Percentiles rank a stretch among this genome's conserved stretches.
phyloP scores from a whole-genome alignment of 2,329 filamentous ascomycete species.

The Fusarium graminum region DNA sequence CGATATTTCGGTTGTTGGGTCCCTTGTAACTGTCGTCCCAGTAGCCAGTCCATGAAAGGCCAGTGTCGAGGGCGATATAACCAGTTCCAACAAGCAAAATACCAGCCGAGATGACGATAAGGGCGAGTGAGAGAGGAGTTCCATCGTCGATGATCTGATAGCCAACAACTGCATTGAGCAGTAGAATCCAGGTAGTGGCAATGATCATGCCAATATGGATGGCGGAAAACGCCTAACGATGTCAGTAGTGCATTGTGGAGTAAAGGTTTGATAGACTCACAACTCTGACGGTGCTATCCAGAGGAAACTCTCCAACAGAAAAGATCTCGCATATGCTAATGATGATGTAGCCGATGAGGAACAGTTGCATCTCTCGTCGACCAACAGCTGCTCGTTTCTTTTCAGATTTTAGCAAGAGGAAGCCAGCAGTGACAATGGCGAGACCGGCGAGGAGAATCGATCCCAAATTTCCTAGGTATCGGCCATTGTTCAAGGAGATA shows the following conservation, averaged over 20 bases:
- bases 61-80: slow-evolving; percentile 95
- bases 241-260: slow-evolving; percentile 44
- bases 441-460: slow-evolving; percentile 86
- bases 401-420: slow-evolving; percentile 84
- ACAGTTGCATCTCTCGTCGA: slow-evolving; percentile 95
- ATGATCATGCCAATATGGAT: slow-evolving; percentile 91
- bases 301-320: slow-evolving; percentile 88
- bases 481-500: slow-evolving; percentile 75
- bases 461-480: slow-evolving; percentile 86
- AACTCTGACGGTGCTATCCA: slow-evolving; percentile 76
- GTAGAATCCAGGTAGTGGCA: slow-evolving; percentile 88
- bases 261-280: slow-evolving; percentile 64
- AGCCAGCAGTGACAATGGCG: slow-evolving; percentile 76
- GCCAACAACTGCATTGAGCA: slow-evolving; percentile 92
- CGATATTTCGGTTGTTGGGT: slow-evolving; percentile 81
- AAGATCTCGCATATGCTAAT: slow-evolving; percentile 97
- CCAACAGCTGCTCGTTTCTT: slow-evolving; percentile 94
- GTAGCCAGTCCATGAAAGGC: slow-evolving; percentile 83
- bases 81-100: slow-evolving; percentile 89
- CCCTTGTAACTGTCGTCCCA: slow-evolving; percentile 76
- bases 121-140: slow-evolving; percentile 82
- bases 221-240: slow-evolving; percentile 80
- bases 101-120: slow-evolving; percentile 78
- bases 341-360: slow-evolving; percentile 86
- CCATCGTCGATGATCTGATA: slow-evolving; percentile 96